Conservation (phyloP, 106 monocot species). For the Dendrobium nobile region DNA sequence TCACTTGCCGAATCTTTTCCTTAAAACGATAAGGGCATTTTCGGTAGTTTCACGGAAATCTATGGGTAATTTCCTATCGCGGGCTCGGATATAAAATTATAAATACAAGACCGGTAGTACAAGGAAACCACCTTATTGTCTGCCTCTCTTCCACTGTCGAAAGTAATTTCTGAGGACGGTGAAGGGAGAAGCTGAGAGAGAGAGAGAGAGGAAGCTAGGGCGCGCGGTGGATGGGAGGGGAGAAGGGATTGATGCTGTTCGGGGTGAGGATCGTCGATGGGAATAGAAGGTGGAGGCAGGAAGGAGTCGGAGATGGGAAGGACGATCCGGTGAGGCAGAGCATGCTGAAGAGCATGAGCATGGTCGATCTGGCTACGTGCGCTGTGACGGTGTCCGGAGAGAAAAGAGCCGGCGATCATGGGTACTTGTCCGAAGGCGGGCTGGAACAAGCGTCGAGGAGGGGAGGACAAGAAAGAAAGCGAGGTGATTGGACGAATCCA, state of each 20-base stretch:
- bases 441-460: constrained; percentile 12
- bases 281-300: not conserved
- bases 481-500: constrained; percentile 19
- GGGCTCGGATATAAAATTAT: not conserved
- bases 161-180: not conserved
- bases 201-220: not conserved
- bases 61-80: too few species aligned
- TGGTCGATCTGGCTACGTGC: constrained; percentile 23
- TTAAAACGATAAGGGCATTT: too few species aligned
- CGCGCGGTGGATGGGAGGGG: not conserved
- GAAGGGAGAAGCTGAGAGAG: not conserved
- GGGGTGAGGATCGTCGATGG: constrained; percentile 21
- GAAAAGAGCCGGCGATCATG: constrained; percentile 4
- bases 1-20: not conserved
- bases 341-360: constrained; percentile 42
- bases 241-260: constrained; percentile 33
- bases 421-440: constrained; percentile 35
- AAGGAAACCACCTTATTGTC: not conserved
- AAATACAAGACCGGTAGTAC: too few species aligned
- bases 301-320: not conserved
- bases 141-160: not conserved
- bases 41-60: too few species aligned
- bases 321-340: constrained; percentile 20
- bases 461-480: constrained; percentile 24
- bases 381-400: not conserved